phyloP scores from a whole-genome alignment of 768 basidiomycete species.

The Lactarius pseudohatsudake region DNA sequence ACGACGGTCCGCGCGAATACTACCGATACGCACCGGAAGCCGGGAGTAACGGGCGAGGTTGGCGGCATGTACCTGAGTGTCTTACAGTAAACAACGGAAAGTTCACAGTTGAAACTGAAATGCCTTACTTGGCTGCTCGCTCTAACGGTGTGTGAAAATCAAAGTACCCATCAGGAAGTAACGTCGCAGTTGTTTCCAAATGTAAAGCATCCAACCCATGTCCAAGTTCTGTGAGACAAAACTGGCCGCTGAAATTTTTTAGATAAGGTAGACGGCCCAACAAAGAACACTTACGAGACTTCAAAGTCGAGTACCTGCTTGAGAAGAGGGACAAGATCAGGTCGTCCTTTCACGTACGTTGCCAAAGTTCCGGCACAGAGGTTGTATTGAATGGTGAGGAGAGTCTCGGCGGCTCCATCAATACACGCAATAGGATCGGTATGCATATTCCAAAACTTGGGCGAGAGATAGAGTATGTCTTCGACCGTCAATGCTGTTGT shows the following conservation, averaged over 20 bases:
- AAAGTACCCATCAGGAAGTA: constrained; percentile 39
- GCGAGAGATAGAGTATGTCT: constrained; percentile 35
- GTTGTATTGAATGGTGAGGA: constrained; percentile 42
- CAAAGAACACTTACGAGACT: constrained; percentile 7
- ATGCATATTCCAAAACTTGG: constrained; percentile 41
- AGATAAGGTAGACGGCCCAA: neutral
- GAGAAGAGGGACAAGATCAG: constrained; percentile 32
- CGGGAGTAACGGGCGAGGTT: constrained; percentile 36
- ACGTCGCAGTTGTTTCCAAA: constrained; percentile 45
- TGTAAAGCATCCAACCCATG: constrained; percentile 46
- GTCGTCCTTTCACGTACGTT: constrained; percentile 30
- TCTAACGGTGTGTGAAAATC: constrained; percentile 39
- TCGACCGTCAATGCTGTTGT: constrained; percentile 32
- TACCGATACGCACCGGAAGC: constrained; percentile 38
- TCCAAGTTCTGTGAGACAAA: constrained; percentile 44
- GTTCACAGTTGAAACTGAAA: neutral
- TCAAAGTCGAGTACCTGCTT: constrained; percentile 31
- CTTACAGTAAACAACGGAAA: neutral
- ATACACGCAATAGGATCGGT: constrained; percentile 34
- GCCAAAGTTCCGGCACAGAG: constrained; percentile 40
- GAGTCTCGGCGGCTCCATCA: constrained; percentile 36
- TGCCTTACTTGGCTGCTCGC: constrained; percentile 41
- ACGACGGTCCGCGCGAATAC: constrained; percentile 43
- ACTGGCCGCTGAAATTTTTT: constrained; percentile 39
- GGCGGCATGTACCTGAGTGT: constrained; percentile 44